Conservation (phyloP, 306 rosid species). For the Delonix regia region DNA sequence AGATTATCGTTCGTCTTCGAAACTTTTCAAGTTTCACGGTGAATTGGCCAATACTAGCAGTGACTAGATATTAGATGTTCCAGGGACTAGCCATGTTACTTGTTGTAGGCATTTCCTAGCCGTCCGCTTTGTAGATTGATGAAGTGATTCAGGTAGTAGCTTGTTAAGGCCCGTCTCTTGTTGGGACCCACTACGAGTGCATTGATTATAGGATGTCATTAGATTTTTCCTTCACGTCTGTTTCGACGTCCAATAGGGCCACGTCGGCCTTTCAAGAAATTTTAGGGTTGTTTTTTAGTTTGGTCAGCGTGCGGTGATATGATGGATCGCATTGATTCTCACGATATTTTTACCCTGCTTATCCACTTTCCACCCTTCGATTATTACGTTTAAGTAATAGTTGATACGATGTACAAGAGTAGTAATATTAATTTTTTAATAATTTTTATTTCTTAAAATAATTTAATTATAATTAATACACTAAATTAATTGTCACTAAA, state of each 20-base stretch:
- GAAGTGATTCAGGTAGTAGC: not conserved
- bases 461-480: no score
- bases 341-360: slow-evolving; percentile 9
- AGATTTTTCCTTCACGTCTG: not conserved
- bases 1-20: not conserved
- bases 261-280: slow-evolving; percentile 17
- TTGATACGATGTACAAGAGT: no score
- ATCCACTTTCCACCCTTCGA: slow-evolving; percentile 22
- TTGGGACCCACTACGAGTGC: slow-evolving; percentile 24
- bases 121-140: slow-evolving; percentile 2
- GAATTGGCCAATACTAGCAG: not conserved
- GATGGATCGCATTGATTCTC: slow-evolving; percentile 37
- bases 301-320: not conserved
- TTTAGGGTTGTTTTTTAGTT: not conserved
- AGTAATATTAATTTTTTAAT: no score
- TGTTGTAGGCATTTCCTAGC: not conserved
- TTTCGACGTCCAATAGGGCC: slow-evolving; percentile 29
- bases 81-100: not conserved
- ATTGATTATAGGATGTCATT: slow-evolving; percentile 30
- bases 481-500: no score
- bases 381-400: no score
- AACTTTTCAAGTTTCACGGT: not conserved
- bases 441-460: no score
- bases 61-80: not conserved
- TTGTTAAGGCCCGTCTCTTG: not conserved